phyloP scores from a whole-genome alignment of 2,329 filamentous ascomycete genomes.

The Exophiala oligosperma region DNA sequence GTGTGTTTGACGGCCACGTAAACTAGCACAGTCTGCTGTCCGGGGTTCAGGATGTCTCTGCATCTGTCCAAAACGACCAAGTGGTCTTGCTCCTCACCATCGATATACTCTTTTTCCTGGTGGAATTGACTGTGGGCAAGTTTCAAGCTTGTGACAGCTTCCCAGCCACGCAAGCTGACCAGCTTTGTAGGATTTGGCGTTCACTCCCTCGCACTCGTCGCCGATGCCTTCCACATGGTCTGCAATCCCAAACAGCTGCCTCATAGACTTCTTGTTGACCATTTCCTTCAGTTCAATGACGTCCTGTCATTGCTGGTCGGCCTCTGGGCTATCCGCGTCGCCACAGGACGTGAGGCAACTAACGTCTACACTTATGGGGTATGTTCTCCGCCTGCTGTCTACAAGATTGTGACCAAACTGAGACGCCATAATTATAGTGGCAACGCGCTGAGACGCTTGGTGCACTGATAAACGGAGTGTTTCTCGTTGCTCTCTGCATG shows the following conservation, averaged over 20 bases:
- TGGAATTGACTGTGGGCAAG: conserved; percentile 74
- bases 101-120: conserved; percentile 81
- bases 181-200: conserved; percentile 66
- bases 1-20: not conserved
- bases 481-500: conserved; percentile 91
- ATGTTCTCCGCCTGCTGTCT: conserved; percentile 39
- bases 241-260: conserved; percentile 30
- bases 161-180: conserved; percentile 21
- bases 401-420: conserved; percentile 2
- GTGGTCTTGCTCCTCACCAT: conserved; percentile 87
- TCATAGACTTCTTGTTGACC: not conserved
- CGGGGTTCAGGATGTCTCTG: not conserved
- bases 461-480: conserved; percentile 94
- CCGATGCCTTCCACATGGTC: conserved; percentile 97
- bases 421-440: conserved; percentile 59
- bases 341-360: conserved; percentile 73
- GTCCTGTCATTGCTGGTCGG: conserved; percentile 89
- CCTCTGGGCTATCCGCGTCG: conserved; percentile 88
- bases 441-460: conserved; percentile 94
- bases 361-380: conserved; percentile 96
- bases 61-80: conserved; percentile 82
- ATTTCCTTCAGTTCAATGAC: conserved; percentile 72
- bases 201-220: conserved; percentile 86
- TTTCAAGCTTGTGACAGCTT: conserved; percentile 4
- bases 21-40: not conserved